These are phyloP conservation scores for Hygrophorus russula DNA, from an alignment of 768 basidiomycete species.

Conservation along the genomic window DNA sequence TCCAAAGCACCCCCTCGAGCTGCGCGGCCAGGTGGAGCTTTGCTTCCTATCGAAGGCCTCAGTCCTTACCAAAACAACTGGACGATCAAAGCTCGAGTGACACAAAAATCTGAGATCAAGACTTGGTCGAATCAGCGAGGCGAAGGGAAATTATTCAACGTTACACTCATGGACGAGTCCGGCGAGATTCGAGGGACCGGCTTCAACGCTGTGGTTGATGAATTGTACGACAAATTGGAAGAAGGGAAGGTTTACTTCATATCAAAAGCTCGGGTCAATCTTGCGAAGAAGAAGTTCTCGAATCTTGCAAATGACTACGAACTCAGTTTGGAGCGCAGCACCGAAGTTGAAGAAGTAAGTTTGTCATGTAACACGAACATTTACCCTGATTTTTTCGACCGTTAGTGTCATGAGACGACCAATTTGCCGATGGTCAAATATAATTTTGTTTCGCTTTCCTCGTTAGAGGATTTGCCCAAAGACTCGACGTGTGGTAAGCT, in stretches of 20 bases:
- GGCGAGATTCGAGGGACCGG: conserved; percentile 87
- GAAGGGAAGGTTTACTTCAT: conserved; percentile 91
- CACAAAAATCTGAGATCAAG: conserved; percentile 79
- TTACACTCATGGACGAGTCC: conserved; percentile 90
- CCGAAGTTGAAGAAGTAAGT: conserved; percentile 75
- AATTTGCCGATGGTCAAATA: conserved; percentile 78
- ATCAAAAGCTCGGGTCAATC: conserved; percentile 82
- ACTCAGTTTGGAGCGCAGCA: conserved; percentile 71
- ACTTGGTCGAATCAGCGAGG: conserved; percentile 85
- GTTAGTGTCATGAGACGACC: conserved; percentile 67
- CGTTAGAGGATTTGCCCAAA: conserved; percentile 54
- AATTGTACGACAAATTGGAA: conserved; percentile 72
- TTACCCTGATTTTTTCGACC: conserved; percentile 4
- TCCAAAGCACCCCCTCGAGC: conserved; percentile 8
- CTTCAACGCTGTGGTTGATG: conserved; percentile 80
- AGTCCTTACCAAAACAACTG: conserved; percentile 98
- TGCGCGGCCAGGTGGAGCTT: conserved; percentile 25
- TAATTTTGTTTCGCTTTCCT: conserved; percentile 59
- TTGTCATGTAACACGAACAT: background rate
- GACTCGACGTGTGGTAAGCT: conserved; percentile 74
- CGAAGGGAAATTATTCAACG: conserved; percentile 91
- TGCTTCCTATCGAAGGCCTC: conserved; percentile 80
- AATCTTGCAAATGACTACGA: conserved; percentile 91
- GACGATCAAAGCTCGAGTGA: conserved; percentile 94
- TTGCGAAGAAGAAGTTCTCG: conserved; percentile 95